Conservation (phyloP, 176 grass and related monocot species). For the Poa pratensis region DNA sequence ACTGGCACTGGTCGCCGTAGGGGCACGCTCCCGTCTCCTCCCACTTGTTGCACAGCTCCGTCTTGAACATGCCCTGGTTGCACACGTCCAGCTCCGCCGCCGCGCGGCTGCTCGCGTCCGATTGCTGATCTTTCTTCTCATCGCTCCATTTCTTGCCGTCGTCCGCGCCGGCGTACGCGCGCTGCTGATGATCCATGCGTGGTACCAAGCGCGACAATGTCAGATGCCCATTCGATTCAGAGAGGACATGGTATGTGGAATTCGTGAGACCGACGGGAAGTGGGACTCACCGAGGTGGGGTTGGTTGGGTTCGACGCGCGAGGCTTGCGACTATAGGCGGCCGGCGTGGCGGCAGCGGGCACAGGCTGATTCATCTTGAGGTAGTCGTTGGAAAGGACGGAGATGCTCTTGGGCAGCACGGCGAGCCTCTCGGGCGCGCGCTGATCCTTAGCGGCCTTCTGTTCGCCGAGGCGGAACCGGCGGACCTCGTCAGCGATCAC, state of each 20-base stretch:
- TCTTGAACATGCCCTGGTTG: conserved; percentile 99
- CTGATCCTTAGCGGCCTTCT: conserved; percentile 34
- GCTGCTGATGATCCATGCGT: conserved; percentile 46
- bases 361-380: conserved; percentile 65
- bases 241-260: not conserved
- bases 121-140: not conserved
- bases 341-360: conserved; percentile 1
- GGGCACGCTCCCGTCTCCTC: conserved; percentile 87
- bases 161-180: conserved; percentile 44
- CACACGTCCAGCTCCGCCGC: conserved; percentile 80
- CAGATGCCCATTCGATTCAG: not conserved
- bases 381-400: conserved; percentile 80
- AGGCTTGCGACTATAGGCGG: conserved; percentile 34
- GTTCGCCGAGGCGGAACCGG: conserved; percentile 44
- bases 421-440: conserved; percentile 53
- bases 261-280: not conserved
- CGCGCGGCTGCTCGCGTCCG: conserved; percentile 37
- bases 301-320: conserved; percentile 41
- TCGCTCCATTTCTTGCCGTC: conserved; percentile 44
- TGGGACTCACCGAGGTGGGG: conserved; percentile 56
- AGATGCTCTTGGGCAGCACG: conserved; percentile 82
- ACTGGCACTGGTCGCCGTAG: conserved; percentile 91
- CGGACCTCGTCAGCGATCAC: conserved; percentile 65
- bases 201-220: not conserved
- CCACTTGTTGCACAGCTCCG: conserved; percentile 99